Conservation (phyloP, 75 land plant species). For the Pseudotsuga menziesii region DNA sequence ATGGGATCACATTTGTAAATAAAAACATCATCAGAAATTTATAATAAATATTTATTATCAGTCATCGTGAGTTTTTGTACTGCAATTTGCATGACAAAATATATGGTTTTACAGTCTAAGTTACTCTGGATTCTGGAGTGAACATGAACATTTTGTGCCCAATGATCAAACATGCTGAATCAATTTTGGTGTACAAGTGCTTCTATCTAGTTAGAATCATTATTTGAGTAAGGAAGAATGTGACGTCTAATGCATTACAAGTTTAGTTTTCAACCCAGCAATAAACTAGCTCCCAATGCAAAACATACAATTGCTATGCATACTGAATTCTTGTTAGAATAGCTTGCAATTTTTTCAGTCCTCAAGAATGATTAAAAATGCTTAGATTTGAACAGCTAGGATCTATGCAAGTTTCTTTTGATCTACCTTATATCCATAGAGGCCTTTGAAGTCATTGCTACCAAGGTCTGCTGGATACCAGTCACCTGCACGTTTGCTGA, state of each 20-base stretch:
- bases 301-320: neutral
- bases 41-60: too few relatives aligned
- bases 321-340: neutral
- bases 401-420: neutral
- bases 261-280: neutral
- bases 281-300: neutral
- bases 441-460: slow-evolving; percentile 48
- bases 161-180: too few relatives aligned
- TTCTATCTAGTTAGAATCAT: too few relatives aligned
- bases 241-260: neutral
- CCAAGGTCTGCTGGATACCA: slow-evolving; percentile 52
- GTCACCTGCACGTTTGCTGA: slow-evolving; percentile 36
- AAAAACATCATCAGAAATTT: too few relatives aligned
- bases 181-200: too few relatives aligned
- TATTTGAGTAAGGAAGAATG: too few relatives aligned
- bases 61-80: too few relatives aligned
- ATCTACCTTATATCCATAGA: slow-evolving; percentile 60
- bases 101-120: neutral
- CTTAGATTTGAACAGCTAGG: neutral
- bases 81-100: neutral
- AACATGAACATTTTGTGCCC: neutral
- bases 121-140: neutral
- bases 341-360: neutral
- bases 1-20: too few relatives aligned
- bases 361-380: neutral